A percentile compares a stretch with the other conserved stretches of the same genome.
These are phyloP conservation scores for Hippophae gyantsensis DNA, from an alignment of 306 rosid genomes.

Conservation along the genomic window DNA sequence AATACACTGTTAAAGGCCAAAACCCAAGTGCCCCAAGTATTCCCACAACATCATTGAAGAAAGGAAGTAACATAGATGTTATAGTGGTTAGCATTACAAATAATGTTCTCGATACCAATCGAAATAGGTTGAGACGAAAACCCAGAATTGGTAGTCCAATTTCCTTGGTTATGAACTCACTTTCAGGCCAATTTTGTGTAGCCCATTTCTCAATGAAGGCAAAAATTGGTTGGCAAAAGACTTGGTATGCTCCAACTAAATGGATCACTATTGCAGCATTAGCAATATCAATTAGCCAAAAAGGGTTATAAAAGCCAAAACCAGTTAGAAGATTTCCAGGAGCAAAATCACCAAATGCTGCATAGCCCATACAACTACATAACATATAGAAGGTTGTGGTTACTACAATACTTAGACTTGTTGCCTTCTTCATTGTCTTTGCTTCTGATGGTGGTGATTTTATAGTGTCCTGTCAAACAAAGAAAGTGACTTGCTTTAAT, in stretches of 20 bases:
- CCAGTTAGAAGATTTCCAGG: slow-evolving; percentile 66
- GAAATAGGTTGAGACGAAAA: too few species aligned
- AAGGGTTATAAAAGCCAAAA: slow-evolving; percentile 49
- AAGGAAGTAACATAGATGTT: too few species aligned
- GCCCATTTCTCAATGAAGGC: slow-evolving; percentile 39
- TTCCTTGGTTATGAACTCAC: slow-evolving; percentile 33
- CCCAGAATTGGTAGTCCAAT: background rate
- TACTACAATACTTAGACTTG: slow-evolving; percentile 30
- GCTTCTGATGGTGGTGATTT: slow-evolving; percentile 55
- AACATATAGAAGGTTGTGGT: slow-evolving; percentile 63
- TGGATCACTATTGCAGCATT: slow-evolving; percentile 63
- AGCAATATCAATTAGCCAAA: slow-evolving; percentile 66
- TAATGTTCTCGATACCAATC: too few species aligned
- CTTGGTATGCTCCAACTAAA: slow-evolving; percentile 76
- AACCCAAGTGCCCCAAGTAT: too few species aligned
- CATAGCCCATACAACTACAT: slow-evolving; percentile 62
- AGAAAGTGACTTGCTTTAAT: too few species aligned
- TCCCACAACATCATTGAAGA: too few species aligned
- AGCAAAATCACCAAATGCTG: slow-evolving; percentile 52
- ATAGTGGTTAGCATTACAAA: too few species aligned
- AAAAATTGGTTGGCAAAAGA: slow-evolving; percentile 50
- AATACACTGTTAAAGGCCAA: too few species aligned
- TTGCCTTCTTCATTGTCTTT: slow-evolving; percentile 57
- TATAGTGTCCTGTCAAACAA: slow-evolving; percentile 43
- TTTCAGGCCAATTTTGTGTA: slow-evolving; percentile 20